A percentile compares a stretch with the other conserved stretches of the same genome.
Conservation (phyloP, 2,329 filamentous ascomycete genomes). For the Metarhizium humberi region DNA sequence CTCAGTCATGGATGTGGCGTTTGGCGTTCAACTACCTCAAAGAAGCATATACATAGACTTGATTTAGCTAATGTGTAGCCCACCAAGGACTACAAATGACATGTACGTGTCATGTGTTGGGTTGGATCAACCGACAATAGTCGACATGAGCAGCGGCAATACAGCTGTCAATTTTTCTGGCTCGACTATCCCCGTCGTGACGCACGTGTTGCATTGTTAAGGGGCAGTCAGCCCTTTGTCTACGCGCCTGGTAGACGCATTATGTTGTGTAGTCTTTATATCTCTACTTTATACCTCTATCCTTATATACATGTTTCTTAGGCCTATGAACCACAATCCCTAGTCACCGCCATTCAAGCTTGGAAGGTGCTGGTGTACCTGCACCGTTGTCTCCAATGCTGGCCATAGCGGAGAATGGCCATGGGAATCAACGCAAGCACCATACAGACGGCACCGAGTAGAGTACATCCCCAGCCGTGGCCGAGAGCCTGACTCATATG, state of each 20-base stretch:
- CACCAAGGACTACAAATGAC: background rate
- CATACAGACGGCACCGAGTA: constrained; percentile 21
- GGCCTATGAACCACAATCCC: too few relatives aligned
- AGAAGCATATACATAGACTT: background rate
- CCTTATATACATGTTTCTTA: too few relatives aligned
- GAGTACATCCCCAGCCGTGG: constrained; percentile 40
- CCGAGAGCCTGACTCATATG: constrained; percentile 39
- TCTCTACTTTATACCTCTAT: too few relatives aligned
- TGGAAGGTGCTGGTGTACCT: too few relatives aligned
- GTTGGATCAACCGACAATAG: background rate
- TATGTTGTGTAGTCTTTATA: too few relatives aligned
- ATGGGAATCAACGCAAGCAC: too few relatives aligned
- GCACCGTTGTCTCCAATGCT: too few relatives aligned
- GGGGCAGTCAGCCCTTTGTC: too few relatives aligned
- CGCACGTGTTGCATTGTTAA: background rate
- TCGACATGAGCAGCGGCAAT: background rate
- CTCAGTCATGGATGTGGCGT: constrained; percentile 5
- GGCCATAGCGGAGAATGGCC: too few relatives aligned
- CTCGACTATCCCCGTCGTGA: background rate
- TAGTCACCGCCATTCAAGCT: too few relatives aligned
- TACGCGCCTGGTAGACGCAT: too few relatives aligned
- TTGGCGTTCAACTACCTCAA: background rate
- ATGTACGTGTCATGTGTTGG: background rate
- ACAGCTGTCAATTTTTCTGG: background rate
- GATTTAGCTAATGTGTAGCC: background rate